Base-by-base conservation (phyloP, 1,139 yeast species). In the Zhuliangozyma parablackwelliae region DNA sequence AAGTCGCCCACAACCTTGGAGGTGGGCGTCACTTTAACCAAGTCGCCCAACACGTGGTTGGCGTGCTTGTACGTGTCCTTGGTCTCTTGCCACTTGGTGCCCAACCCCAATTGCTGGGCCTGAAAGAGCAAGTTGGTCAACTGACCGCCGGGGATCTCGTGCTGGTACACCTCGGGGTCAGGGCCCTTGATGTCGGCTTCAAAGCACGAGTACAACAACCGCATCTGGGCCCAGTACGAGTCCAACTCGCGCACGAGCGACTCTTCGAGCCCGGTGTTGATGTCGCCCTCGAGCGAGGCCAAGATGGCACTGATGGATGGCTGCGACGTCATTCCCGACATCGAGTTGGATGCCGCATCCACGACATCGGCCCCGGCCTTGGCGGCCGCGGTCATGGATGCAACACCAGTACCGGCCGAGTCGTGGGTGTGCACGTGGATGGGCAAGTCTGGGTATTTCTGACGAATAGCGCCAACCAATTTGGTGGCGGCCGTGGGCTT, bases 101-200 rank as follows among this genome's bases (percentile, higher is more conserved):
- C 98, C 48, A 92, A 76, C 43, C 98, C 98, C 57, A 92, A 88
- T 69, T 92, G 98, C 69, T 89, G 96, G 41, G 98, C 98, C 72
- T 92, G 99, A 94, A 92, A 94, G 52, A 92, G 69, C 65, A 92
- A 75, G 72, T 92, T 94, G 49, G 99, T 92, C 64, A 92, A 80
- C 71, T 92, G 99, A 49, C 98, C 98, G 71, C 99, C 99, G 37
- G 99, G 99, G 50, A 92, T 92, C 73, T 92, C 99, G 69, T 92
- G 98, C 51, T 82, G 82, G 65, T 92, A 92, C 39, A 92, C 98
- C 66, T 92, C 98, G 50, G 99, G 97, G 65, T 92, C 99, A 43
- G 99, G 98, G 39, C 98, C 98, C 76, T 92, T 94, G 64, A 92
- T 78, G 57, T 92, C 97, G 36, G 98, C 97, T 68, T 89, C 99